Evolutionary conservation across 2,329 filamentous ascomycete species (phyloP).

Genomic region (Stemphylium vesicarium): DNA sequence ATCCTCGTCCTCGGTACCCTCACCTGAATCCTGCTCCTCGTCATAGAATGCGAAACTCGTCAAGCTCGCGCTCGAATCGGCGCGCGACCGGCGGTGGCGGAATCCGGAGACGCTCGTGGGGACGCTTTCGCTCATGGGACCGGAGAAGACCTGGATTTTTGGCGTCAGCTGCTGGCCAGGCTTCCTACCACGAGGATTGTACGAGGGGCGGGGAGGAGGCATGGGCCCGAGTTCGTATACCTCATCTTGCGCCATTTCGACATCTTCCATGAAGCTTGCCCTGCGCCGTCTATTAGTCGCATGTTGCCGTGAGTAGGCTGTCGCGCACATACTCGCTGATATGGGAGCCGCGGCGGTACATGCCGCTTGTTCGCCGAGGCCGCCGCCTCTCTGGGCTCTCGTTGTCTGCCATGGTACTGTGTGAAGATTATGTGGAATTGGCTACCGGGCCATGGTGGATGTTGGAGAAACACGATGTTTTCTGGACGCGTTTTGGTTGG

Average conservation of each 20-base stretch:
- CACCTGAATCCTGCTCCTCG: constrained; percentile 66
- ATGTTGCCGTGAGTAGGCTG: background rate
- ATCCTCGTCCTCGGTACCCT: constrained; percentile 40
- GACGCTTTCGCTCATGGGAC: constrained; percentile 93
- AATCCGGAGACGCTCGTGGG: constrained; percentile 94
- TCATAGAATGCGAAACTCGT: constrained; percentile 78
- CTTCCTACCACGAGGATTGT: constrained; percentile 12
- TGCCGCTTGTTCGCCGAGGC: constrained; percentile 41
- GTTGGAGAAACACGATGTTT: constrained; percentile 9
- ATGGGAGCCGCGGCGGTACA: constrained; percentile 73
- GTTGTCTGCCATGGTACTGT: constrained; percentile 37
- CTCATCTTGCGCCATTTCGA: constrained; percentile 99
- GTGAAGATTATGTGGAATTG: background rate
- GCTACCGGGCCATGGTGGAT: constrained; percentile 25
- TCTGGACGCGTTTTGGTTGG: constrained; percentile 8
- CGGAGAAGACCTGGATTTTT: constrained; percentile 73
- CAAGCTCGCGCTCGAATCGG: constrained; percentile 80
- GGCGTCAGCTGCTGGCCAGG: constrained; percentile 46
- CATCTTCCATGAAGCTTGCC: constrained; percentile 82
- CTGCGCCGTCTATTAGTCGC: constrained; percentile 22
- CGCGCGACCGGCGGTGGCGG: constrained; percentile 78
- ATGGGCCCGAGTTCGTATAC: constrained; percentile 57
- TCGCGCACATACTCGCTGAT: constrained; percentile 54
- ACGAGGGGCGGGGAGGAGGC: constrained; percentile 18
- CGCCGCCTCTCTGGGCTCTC: constrained; percentile 45